phyloP scores from a whole-genome alignment of 169 alveolate genomes.

The Cryptosporidium bovis region DNA sequence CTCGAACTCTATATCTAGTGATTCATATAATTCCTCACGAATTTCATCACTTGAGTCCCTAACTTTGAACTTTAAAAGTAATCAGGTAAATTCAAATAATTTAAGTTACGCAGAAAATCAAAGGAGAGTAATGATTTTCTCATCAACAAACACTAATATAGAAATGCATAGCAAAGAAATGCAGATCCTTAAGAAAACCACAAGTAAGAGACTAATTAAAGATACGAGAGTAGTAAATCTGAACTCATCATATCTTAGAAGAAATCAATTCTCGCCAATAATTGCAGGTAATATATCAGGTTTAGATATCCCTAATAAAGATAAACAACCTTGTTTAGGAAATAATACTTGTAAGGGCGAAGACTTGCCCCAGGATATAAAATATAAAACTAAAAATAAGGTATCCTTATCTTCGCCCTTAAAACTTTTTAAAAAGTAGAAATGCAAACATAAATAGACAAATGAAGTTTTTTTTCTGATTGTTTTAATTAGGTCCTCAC shows the following conservation, averaged over 20 bases:
- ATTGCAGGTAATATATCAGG: neutral
- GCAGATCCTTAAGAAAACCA: slow-evolving; percentile 1
- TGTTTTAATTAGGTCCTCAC: too few relatives aligned
- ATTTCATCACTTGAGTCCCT: slow-evolving; percentile 51
- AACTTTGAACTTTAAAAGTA: slow-evolving; percentile 1
- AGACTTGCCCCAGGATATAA: too few relatives aligned
- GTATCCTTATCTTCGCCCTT: slow-evolving; percentile 20
- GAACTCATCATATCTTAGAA: neutral
- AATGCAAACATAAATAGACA: neutral
- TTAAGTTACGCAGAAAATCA: neutral
- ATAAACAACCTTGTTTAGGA: too few relatives aligned
- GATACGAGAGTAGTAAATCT: slow-evolving; percentile 42
- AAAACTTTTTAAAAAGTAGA: slow-evolving; percentile 35
- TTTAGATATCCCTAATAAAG: too few relatives aligned
- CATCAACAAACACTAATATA: slow-evolving; percentile 12
- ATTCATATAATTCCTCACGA: slow-evolving; percentile 45
- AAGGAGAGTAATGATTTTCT: slow-evolving; percentile 23
- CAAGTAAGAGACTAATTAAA: slow-evolving; percentile 15
- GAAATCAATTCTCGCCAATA: slow-evolving; percentile 11
- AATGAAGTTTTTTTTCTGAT: neutral
- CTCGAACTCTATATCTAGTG: neutral
- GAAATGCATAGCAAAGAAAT: neutral
- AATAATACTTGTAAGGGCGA: too few relatives aligned
- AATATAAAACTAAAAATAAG: too few relatives aligned
- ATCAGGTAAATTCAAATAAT: neutral